phyloP scores from a whole-genome alignment of 108 stramenopile species.

The Skeletonema costatum region DNA sequence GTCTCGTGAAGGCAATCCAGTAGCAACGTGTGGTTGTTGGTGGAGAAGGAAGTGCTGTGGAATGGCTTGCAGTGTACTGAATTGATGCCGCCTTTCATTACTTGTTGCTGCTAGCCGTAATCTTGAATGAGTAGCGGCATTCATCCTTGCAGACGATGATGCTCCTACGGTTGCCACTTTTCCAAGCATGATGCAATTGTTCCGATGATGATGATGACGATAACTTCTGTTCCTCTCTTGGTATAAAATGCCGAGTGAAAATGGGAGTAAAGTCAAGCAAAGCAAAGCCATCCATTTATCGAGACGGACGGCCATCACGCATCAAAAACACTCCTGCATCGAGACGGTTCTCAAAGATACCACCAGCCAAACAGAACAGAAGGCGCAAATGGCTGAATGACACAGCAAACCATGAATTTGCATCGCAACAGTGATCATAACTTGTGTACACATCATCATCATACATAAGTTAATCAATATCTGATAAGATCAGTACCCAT shows the following conservation, averaged over 20 bases:
- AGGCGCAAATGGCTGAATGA: background rate
- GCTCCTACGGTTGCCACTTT: background rate
- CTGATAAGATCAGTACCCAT: too few relatives aligned
- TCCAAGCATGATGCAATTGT: background rate
- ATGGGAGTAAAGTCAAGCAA: background rate
- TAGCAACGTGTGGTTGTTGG: too few relatives aligned
- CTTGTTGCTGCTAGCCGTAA: background rate
- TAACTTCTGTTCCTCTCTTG: too few relatives aligned
- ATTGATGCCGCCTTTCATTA: background rate
- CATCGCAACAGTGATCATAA: too few relatives aligned
- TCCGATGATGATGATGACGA: too few relatives aligned
- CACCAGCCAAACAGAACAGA: background rate
- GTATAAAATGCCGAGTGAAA: too few relatives aligned
- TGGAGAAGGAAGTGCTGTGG: background rate
- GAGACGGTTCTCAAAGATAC: conserved; percentile 1
- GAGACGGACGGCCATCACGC: background rate
- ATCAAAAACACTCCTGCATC: background rate
- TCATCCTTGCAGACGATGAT: background rate
- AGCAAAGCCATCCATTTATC: background rate
- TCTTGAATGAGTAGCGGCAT: background rate
- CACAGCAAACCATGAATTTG: background rate
- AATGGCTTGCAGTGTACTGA: background rate
- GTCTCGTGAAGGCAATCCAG: background rate
- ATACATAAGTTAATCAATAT: too few relatives aligned
- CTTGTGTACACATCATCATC: too few relatives aligned